phyloP scores from a whole-genome alignment of 2,329 filamentous ascomycete species.

The Aspergillus fumigatiaffinis region DNA sequence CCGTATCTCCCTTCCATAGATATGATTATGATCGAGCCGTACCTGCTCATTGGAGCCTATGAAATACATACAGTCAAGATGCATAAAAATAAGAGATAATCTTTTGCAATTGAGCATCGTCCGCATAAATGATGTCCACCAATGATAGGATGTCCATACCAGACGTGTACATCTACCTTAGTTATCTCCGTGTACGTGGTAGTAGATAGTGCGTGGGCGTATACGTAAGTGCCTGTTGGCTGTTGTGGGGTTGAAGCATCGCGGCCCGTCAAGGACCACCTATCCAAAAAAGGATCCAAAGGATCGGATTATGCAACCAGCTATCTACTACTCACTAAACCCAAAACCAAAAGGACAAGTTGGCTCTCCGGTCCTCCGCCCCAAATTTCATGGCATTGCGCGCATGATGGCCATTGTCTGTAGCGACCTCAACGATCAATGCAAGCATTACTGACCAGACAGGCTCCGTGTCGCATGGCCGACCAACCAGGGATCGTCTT shows the following conservation, averaged over 20 bases:
- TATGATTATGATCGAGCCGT: too few relatives aligned
- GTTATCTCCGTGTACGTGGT: background rate
- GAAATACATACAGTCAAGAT: too few relatives aligned
- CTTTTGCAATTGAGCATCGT: background rate
- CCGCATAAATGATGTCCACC: background rate
- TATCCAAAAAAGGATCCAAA: background rate
- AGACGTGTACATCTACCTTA: background rate
- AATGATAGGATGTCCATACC: background rate
- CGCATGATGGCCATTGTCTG: conserved; percentile 11
- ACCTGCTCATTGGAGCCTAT: too few relatives aligned
- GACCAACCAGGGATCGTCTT: conserved; percentile 17
- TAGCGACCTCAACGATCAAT: conserved; percentile 3
- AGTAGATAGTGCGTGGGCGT: background rate
- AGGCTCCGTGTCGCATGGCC: conserved; percentile 21
- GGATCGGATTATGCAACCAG: background rate
- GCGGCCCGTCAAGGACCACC: conserved; percentile 1
- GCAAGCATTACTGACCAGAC: conserved; percentile 6
- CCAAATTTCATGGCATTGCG: background rate
- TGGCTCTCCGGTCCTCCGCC: conserved; percentile 12
- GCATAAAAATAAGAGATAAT: too few relatives aligned
- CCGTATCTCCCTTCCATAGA: too few relatives aligned
- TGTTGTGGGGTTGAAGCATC: background rate
- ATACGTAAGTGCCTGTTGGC: background rate
- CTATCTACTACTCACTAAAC: background rate
- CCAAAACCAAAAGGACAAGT: conserved; percentile 17